A percentile compares a stretch with the other conserved stretches of the same genome.
Conservation (phyloP, 148 eudicot species). For the Rhododendron williamsianum region DNA sequence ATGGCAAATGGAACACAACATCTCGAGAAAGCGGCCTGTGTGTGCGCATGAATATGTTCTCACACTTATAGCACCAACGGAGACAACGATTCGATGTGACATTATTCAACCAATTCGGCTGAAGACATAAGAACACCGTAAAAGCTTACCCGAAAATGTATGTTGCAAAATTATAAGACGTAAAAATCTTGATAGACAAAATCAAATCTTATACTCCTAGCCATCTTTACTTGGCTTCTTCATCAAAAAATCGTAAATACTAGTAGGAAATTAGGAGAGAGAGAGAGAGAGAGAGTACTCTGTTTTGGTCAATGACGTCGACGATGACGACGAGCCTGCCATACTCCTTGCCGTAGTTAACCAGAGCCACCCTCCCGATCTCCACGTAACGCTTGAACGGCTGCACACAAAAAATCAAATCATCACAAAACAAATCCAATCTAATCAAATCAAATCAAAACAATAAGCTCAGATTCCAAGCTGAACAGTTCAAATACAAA, state of each 20-base stretch:
- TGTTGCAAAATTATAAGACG: not conserved
- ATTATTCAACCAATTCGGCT: not conserved
- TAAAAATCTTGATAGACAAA: not conserved
- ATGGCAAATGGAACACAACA: not conserved
- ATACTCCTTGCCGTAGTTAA: constrained; percentile 34
- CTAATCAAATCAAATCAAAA: not conserved
- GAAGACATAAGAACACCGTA: not conserved
- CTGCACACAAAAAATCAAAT: constrained; percentile 6
- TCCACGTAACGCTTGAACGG: constrained; percentile 40
- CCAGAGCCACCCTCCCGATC: constrained; percentile 37
- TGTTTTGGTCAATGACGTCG: constrained; percentile 33
- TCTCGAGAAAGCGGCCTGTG: not conserved
- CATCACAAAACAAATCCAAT: no score
- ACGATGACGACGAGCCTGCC: constrained; percentile 39
- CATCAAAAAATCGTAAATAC: not conserved
- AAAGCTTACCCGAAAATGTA: not conserved
- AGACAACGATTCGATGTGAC: not conserved
- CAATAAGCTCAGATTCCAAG: not conserved
- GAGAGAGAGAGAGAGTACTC: constrained; percentile 7
- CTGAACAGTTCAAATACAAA: not conserved
- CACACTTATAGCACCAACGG: not conserved
- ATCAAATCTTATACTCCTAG: not conserved
- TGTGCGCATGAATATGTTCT: not conserved
- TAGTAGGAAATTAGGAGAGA: no score
- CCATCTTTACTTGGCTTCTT: not conserved